Evolutionary conservation across 2,329 filamentous ascomycete genomes (phyloP), one percentile per base, ranked within the genome.

Genomic region (Curvularia sp.): DNA sequence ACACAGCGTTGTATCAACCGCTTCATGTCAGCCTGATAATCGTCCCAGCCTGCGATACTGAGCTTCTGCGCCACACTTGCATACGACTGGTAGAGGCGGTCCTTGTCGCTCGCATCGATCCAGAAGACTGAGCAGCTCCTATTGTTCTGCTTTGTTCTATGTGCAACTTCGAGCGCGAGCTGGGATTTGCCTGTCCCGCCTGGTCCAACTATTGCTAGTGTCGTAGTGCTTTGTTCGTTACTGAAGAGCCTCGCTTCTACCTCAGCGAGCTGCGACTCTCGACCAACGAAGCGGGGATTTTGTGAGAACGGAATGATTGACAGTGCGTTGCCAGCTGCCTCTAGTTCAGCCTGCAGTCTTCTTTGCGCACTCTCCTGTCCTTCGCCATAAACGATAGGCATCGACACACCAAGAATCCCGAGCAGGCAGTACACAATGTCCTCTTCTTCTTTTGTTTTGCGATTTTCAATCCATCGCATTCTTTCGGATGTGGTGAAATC

Each of bases 51-150:
- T 36, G 34, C 15, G 15, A 36, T 2, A 36, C 15, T 18, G 15
- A 36, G 34, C 34, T 36, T 36, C 34, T 36, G 34, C 12, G 34
- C 34, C n/a, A 18, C 15, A 18, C n/a, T 18, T 36, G 34, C 34
- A 18, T n/a, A 36, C 5, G 34, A 36, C 6, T 36, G 15, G 34
- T 18, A 18, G 34, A 36, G 34, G 34, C 34, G 34, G 34, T 36
- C 34, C 18, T 36, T 36, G 34, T 36, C 34, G n/a, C 34, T 36
- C 5, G 34, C 34, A 5, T 36, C 34, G 5, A 36, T 36, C 34
- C 34, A 36, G 34, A 36, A 77, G 51, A 83, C 65, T 0, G 76
- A 79, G 50, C 69, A 80, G 6, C 75, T 72, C 1, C 73, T 72
- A 34, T 68, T 49, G 38, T 72, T 69, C 7, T 76, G 52, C 53